Conservation (phyloP, 345 rosid species). For the Erysimum cheiranthoides region DNA sequence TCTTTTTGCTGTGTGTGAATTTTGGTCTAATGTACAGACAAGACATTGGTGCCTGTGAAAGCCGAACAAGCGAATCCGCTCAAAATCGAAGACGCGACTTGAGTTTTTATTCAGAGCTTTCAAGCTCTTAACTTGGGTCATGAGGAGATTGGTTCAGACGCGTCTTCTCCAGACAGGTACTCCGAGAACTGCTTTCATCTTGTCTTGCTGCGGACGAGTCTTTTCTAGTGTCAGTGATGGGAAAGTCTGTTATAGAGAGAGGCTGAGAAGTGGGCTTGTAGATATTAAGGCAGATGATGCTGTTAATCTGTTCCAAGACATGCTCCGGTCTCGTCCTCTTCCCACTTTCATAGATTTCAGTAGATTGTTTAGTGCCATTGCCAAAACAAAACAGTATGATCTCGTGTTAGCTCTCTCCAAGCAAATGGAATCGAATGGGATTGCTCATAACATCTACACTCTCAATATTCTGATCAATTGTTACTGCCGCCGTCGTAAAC, state of each 20-base stretch:
- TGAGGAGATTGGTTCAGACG: constrained; percentile 16
- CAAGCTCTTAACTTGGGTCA: not conserved
- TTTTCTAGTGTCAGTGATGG: constrained; percentile 4
- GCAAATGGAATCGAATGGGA: not conserved
- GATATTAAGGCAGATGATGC: not conserved
- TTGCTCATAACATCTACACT: not conserved
- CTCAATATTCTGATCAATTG: not conserved
- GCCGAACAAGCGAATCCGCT: not conserved
- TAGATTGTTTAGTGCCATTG: constrained; percentile 1
- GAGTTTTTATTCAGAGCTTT: not conserved
- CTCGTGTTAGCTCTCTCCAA: not conserved
- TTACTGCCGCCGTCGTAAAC: not conserved
- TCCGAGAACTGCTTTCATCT: not conserved
- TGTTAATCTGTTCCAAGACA: not conserved
- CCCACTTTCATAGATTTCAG: not conserved
- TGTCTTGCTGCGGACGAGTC: not conserved
- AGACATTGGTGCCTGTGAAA: not conserved
- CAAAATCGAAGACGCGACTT: not conserved
- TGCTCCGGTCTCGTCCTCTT: constrained; percentile 1
- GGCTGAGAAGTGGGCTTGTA: not conserved
- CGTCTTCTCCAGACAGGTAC: constrained; percentile 8
- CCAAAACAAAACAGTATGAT: not conserved
- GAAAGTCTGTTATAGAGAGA: not conserved
- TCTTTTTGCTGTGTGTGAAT: not conserved
- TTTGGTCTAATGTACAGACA: too few species aligned